Evolutionary conservation across 495 filamentous ascomycete genomes (phyloP).

Genomic region (Neurospora tetrasperma): DNA sequence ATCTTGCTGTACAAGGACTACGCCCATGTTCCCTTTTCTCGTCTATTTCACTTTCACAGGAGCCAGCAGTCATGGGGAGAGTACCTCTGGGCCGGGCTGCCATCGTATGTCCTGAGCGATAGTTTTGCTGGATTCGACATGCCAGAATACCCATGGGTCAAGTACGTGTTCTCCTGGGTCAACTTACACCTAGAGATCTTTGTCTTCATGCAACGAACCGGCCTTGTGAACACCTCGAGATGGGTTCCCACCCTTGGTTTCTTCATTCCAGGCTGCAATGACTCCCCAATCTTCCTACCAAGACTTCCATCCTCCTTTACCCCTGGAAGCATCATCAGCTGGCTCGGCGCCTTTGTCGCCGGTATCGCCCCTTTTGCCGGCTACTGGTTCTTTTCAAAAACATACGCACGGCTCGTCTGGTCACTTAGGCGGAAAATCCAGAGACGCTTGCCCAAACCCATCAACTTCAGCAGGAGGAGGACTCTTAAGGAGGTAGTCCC

Average conservation of each 20-base stretch:
- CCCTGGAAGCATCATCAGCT: constrained; percentile 14
- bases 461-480: constrained; percentile 6
- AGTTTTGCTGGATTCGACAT: constrained; percentile 9
- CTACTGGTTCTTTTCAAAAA: constrained; percentile 18
- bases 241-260: constrained; percentile 33
- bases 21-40: constrained; percentile 27
- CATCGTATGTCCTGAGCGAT: constrained; percentile 19
- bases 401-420: constrained; percentile 4
- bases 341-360: constrained; percentile 21
- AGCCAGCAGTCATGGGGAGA: constrained; percentile 19
- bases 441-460: constrained; percentile 8
- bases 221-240: constrained; percentile 28
- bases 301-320: constrained; percentile 18
- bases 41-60: constrained; percentile 22
- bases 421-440: constrained; percentile 10
- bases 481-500: background rate
- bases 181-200: constrained; percentile 37
- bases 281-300: constrained; percentile 36
- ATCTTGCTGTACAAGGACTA: constrained; percentile 41
- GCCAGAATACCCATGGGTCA: constrained; percentile 14
- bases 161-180: constrained; percentile 23
- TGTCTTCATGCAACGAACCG: constrained; percentile 38
- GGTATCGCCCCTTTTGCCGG: constrained; percentile 26
- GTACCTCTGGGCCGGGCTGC: constrained; percentile 22
- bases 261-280: constrained; percentile 38